Base-by-base conservation (phyloP, 805 yeast species). In the Starmerella gropengiesseri region DNA sequence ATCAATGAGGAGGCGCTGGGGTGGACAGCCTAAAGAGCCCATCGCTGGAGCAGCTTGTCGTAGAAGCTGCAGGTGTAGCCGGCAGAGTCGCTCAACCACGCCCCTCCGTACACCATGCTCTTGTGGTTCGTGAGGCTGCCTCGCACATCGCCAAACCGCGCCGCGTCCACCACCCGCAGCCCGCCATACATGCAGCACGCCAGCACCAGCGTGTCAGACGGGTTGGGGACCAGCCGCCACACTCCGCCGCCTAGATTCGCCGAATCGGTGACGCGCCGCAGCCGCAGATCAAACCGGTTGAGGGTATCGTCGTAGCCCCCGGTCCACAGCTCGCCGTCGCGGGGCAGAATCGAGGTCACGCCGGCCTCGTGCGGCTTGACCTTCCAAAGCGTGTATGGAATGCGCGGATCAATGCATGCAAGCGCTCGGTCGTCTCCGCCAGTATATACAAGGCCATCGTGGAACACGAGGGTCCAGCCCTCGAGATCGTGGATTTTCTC, bases 111-210 rank as follows among this genome's bases (percentile, higher is more conserved):
- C 43, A 89, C 87, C 85, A 91, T 89, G 46, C 95, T 84, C 38
- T 77, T 78, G 57, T 89, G 97, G 23, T 53, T 51, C 11, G 46
- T 40, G 9, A 50, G 49, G 3, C 46, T 38, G 29, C 47, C 54
- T 9, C 16, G 17, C n/a, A 49, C 43, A 3, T 16, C 22, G 14
- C 40, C 50, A 22, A 41, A 31, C 2, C 23, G 18, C 1, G 17
- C 7, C 6, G 68, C 55, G 12, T 59, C 58, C 1, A 87, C 58
- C 0, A 87, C 65, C 44, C 86, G 68, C 1, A 94, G 95, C 14
- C 98, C 98, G 51, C 84, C 86, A 56, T 89, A 89, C 97, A 91
- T 91, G 56, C 95, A 85, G 59, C 96, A 87, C 0, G 78, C 76
- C 38, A 89, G 62, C 0, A 89, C 69, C 31, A 66, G 67, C 12